Base-by-base conservation (phyloP, 768 basidiomycete species). In the Pleurotus tuber-regium region DNA sequence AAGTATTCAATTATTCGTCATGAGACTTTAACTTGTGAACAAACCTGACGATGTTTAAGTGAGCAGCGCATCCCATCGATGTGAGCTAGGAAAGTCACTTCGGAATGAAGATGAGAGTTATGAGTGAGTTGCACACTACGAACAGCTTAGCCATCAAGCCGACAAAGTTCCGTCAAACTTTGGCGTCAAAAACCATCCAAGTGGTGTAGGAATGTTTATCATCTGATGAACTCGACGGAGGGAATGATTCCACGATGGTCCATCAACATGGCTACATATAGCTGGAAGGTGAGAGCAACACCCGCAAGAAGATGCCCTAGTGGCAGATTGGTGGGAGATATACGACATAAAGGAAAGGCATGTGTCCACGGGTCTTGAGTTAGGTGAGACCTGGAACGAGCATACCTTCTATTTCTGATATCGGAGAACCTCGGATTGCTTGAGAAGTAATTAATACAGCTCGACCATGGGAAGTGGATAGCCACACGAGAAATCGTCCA, bases 391-490 rank as follows among this genome's bases (percentile, higher is more conserved):
- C 35, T 19, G 6, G 35, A 38, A 19, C n/a, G n/a, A n/a, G n/a
- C n/a, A 38, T 10, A 16, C 12, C 35, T 23, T 43, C 26, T 43
- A 2, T n/a, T 43, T 10, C n/a, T 43, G 23, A n/a, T 23, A 19
- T 43, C n/a, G 42, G 26, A 10, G 21, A 14, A 28, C 14, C 14
- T n/a, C 19, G 42, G 12, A 43, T 43, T 43, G n/a, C 42, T 43
- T 21, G 25, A 23, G 19, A 21, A 70, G 68, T 35, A 69, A 68
- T 47, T 72, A 61, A 69, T 74, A 40, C 35, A 55, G 21, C 30
- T 18, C 39, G 50, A 25, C 53, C 16, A 46, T 42, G 19, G 35
- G 19, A 16, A 36, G n/a, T 16, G 35, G 35, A 19, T 19, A 38
- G 35, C 35, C n/a, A 38, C 21, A 19, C 35, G 35, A 19, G 21